Conservation (phyloP, 345 rosid species). For the Syzygium oleosum region DNA sequence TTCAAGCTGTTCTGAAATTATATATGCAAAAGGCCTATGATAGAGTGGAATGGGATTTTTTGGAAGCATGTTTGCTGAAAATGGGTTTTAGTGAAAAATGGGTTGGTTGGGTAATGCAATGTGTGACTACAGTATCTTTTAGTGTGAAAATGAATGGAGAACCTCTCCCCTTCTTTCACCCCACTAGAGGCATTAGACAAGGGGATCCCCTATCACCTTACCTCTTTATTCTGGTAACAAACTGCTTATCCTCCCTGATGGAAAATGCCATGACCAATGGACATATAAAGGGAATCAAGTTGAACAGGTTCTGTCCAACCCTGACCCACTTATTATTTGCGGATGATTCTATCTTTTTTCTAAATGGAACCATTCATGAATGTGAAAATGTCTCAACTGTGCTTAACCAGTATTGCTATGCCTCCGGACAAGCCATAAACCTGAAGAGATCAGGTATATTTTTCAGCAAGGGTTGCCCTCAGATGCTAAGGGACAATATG, state of each 20-base stretch:
- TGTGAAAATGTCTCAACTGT: not conserved
- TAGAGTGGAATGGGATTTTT: too few species aligned
- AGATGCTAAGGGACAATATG: not conserved
- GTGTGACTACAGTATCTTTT: not conserved
- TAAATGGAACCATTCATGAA: not conserved
- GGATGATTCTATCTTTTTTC: not conserved
- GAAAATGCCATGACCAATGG: rapidly evolving
- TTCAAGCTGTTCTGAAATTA: not conserved
- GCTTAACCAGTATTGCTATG: not conserved
- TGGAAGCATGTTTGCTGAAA: not conserved
- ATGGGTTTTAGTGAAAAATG: too few species aligned
- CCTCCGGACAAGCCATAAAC: too few species aligned
- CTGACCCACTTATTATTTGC: not conserved
- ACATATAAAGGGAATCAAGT: not conserved
- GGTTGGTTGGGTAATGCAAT: not conserved
- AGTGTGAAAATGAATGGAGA: not conserved
- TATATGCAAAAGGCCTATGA: not conserved
- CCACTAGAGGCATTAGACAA: not conserved
- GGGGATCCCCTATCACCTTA: not conserved
- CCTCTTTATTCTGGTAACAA: not conserved
- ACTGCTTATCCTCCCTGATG: not conserved
- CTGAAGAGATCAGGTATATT: too few species aligned
- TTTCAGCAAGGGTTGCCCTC: not conserved
- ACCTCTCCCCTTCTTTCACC: not conserved
- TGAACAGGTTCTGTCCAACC: not conserved